Base-by-base conservation (phyloP, 2,329 filamentous ascomycete genomes). In the Colletotrichum sp. region DNA sequence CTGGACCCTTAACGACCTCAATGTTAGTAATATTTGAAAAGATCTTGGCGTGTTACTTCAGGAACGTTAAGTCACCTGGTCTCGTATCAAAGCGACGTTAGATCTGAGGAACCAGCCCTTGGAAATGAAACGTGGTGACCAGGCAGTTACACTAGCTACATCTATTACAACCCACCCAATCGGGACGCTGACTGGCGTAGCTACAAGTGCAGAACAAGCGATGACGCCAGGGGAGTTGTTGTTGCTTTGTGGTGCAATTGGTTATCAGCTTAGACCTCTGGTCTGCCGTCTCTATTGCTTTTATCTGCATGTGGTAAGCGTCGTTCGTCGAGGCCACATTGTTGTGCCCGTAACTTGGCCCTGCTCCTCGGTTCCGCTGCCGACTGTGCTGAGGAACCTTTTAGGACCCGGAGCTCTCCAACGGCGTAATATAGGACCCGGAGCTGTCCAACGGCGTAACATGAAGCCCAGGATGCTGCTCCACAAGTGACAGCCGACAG, bases 11-110 rank as follows among this genome's bases (percentile, higher is more conserved):
- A 26, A 26, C 24, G 24, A 26, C 26, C 8, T 28, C 36, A 2
- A 2, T 9, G 0, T 9, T 0, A 39, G 8, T 39, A 16, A 18
- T 5, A 4, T 1, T 9, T 15, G 2, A 5, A 39, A 39, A 44
- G 16, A 44, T 6, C 0, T 44, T 44, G 5, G 16, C 36, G 36
- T 44, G 36, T 0, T 44, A 44, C 1, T 44, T 44, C 16, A 44
- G 16, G 16, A 44, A 9, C 2, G 2, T 18, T 18, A 44, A 44
- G 16, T 10, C 36, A 0, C 8, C 36, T 18, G 8, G 36, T 44
- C 36, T 44, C 5, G 16, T 18, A 18, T 18, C 36, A 6, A 0
- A 18, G 36, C 36, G 36, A 44, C 36, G 2, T 44, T 18, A 6
- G 16, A 0, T 10, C 36, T 39, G 8, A 39, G 36, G 8, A 18